Evolutionary conservation across 345 rosid genomes (phyloP).

Genomic region (Anastatica hierochuntica): DNA sequence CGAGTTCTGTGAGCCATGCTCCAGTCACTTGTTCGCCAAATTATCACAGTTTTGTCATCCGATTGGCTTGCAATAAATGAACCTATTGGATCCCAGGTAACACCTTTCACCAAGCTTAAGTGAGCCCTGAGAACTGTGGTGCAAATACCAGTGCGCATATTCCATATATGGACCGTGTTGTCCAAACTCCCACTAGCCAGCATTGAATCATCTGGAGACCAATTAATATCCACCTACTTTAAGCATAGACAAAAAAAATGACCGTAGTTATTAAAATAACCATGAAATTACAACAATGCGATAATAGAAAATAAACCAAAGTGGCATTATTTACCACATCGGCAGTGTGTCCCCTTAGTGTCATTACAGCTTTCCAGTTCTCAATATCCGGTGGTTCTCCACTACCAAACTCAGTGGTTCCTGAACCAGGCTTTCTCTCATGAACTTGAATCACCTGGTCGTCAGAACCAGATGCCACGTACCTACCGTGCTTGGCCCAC

Average conservation of each 20-base stretch:
- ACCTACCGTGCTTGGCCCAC: constrained; percentile 95
- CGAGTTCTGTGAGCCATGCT: constrained; percentile 88
- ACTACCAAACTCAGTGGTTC: constrained; percentile 94
- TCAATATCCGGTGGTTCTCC: constrained; percentile 98
- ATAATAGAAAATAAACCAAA: background rate
- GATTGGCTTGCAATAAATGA: constrained; percentile 98
- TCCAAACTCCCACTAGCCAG: constrained; percentile 98
- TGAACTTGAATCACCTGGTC: constrained; percentile 89
- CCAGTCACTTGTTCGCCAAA: constrained; percentile 99
- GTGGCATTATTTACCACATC: constrained; percentile 68
- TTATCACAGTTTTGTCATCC: constrained; percentile 95
- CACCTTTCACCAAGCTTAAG: constrained; percentile 95
- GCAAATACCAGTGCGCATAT: constrained; percentile 88
- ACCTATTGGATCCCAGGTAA: constrained; percentile 98
- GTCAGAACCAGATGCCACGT: constrained; percentile 91
- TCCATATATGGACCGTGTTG: constrained; percentile 92
- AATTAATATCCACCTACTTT: constrained; percentile 99
- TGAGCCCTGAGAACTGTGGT: constrained; percentile 97
- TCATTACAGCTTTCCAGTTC: constrained; percentile 98
- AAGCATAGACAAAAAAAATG: constrained; percentile 36
- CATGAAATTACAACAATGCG: background rate
- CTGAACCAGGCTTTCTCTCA: constrained; percentile 96
- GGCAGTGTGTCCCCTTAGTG: constrained; percentile 95
- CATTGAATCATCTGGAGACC: constrained; percentile 98
- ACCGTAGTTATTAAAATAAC: constrained; percentile 34